Evolutionary conservation across 352 stramenopile genomes (phyloP).

Genomic region (Phytophthora vignae): DNA sequence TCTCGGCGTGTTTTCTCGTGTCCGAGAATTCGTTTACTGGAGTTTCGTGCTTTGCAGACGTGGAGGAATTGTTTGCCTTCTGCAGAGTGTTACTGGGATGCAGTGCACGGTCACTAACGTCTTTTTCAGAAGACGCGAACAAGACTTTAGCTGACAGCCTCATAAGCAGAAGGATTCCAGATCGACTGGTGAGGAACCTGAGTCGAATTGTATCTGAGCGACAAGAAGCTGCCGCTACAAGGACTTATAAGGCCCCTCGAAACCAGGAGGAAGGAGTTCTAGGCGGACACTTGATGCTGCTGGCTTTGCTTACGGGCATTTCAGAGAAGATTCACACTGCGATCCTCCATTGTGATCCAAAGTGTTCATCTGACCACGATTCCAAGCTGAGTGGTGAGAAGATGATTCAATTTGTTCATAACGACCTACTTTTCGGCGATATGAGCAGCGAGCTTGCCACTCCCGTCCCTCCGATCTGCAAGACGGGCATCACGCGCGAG

Average conservation of each 20-base stretch:
- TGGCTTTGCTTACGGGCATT: slow-evolving; percentile 21
- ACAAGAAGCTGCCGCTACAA: background rate
- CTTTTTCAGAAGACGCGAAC: background rate
- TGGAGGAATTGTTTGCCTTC: slow-evolving; percentile 40
- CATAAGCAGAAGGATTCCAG: slow-evolving; percentile 23
- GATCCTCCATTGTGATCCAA: slow-evolving; percentile 9
- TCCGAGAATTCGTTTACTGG: slow-evolving; percentile 2
- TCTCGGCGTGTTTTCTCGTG: slow-evolving; percentile 31
- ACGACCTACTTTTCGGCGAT: slow-evolving; percentile 33
- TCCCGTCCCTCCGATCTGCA: slow-evolving; percentile 20
- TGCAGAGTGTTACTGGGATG: slow-evolving; percentile 26
- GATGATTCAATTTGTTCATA: slow-evolving; percentile 30
- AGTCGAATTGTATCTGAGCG: slow-evolving; percentile 19
- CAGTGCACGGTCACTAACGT: background rate
- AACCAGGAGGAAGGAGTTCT: slow-evolving; percentile 22
- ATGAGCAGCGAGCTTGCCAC: background rate
- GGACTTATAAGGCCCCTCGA: slow-evolving; percentile 3
- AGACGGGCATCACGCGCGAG: slow-evolving; percentile 14
- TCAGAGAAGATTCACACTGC: slow-evolving; percentile 23
- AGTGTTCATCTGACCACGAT: background rate
- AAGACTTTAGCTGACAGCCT: slow-evolving; percentile 11
- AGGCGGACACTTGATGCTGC: slow-evolving; percentile 27
- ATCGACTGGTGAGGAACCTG: slow-evolving; percentile 17
- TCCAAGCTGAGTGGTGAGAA: background rate
- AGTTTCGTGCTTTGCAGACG: background rate